Percentiles rank a stretch among this genome's conserved stretches.
phyloP scores from a whole-genome alignment of 257 asterid species.

The Pogostemon cablin region DNA sequence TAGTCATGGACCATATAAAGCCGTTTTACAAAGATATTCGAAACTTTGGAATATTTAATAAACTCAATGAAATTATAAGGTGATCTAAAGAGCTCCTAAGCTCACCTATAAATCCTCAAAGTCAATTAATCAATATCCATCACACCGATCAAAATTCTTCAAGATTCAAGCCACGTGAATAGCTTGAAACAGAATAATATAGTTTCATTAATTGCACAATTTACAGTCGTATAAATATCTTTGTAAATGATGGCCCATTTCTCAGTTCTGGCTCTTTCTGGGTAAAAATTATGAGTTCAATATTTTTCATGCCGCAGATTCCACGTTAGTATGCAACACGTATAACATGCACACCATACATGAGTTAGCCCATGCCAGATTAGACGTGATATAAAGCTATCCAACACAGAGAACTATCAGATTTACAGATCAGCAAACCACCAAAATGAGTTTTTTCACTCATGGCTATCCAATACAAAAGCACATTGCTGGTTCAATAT shows the following conservation, averaged over 20 bases:
- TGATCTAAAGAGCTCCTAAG: background rate
- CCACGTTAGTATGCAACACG: background rate
- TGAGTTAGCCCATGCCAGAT: background rate
- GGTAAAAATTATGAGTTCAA: background rate
- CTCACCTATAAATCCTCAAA: background rate
- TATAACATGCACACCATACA: background rate
- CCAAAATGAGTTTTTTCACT: background rate
- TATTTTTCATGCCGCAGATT: conserved; percentile 1
- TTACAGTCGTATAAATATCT: background rate
- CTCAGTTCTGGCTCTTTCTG: background rate
- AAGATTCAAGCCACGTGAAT: background rate
- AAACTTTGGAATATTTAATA: background rate
- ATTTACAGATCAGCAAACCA: background rate
- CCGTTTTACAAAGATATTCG: background rate
- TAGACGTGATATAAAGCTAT: background rate
- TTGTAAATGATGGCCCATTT: background rate
- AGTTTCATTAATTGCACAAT: background rate
- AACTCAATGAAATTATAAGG: background rate
- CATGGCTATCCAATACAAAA: background rate
- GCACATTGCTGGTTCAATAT: background rate
- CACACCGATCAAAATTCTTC: background rate
- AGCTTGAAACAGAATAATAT: background rate
- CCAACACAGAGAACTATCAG: background rate
- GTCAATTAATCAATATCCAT: background rate
- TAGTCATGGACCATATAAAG: background rate